Evolutionary conservation across 1,284 basidiomycete genomes (phyloP), one percentile per base, ranked within the genome.

Genomic region (Melampsora americana): DNA sequence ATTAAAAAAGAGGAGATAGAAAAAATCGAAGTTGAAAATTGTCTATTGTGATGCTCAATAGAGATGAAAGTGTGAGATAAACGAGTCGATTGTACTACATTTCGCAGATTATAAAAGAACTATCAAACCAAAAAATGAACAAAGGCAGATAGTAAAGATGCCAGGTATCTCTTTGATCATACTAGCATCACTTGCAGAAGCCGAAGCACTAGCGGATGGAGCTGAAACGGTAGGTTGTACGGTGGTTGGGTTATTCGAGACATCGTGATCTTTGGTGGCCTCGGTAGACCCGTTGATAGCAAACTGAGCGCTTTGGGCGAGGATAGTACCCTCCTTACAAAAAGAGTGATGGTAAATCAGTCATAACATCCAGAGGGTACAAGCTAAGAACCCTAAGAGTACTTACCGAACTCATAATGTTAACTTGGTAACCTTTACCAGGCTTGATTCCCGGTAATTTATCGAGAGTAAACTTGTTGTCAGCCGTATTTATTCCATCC

Each of bases 401-500:
- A 32, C 53, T 71, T 50, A 73, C 70, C 28, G 70, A 56, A 42
- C 70, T 66, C 61, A 73, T 73, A 44, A 66, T 44, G 46, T 73
- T 73, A 20, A 73, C 62, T 66, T 73, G 70, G 62, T 73, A 73
- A 23, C 70, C 70, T 11, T 46, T 44, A 23, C 70, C 70, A 9
- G 70, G 62, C 44, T 73, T 73, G 28, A 73, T 18, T 16, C 70
- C 70, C 18, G 61, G 28, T 23, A 73, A 39, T 9, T 61, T 48
- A 11, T 73, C 61, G 61, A 73, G 26, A 30, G 44, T 73, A 28
- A 65, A 73, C 56, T 73, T 73, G 62, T 65, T 65, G 26, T 73
- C 70, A n/a, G 70, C 61, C 32, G 70, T 73, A 48, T 65, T 65
- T 39, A 73, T 73, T 20, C 70, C 70, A 66, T 73, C 70, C 59